These are phyloP conservation scores for Flueggea neowawraea DNA, from an alignment of 441 rosid genomes.

Conservation along the genomic window DNA sequence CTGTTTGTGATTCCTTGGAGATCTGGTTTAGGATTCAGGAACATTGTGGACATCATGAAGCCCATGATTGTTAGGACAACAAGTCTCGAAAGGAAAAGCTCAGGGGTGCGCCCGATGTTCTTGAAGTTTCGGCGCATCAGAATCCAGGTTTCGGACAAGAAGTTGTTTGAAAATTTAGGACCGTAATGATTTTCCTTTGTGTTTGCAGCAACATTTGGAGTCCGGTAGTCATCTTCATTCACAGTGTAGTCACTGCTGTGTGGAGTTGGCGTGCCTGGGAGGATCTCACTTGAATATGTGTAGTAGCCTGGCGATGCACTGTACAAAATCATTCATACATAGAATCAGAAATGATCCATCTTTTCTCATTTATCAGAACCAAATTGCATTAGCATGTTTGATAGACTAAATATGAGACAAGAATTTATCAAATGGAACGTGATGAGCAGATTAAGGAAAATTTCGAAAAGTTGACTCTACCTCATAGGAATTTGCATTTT, in stretches of 20 bases:
- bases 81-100: slow-evolving; percentile 66
- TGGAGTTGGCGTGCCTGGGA: slow-evolving; percentile 52
- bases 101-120: slow-evolving; percentile 58
- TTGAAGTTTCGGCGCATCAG: slow-evolving; percentile 64
- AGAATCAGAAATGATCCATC: too few species aligned
- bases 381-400: too few species aligned
- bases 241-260: slow-evolving; percentile 75
- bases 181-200: slow-evolving; percentile 5
- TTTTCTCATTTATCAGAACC: too few species aligned
- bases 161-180: slow-evolving; percentile 47
- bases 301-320: slow-evolving; percentile 50
- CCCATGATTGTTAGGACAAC: slow-evolving; percentile 64
- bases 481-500: slow-evolving; percentile 34
- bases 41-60: slow-evolving; percentile 71
- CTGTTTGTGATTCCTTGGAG: slow-evolving; percentile 59
- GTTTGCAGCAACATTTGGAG: slow-evolving; percentile 23
- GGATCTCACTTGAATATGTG: slow-evolving; percentile 37
- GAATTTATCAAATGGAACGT: too few species aligned
- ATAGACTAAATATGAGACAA: too few species aligned
- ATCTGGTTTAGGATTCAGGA: slow-evolving; percentile 34
- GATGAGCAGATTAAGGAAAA: too few species aligned
- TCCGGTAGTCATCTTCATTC: slow-evolving; percentile 56
- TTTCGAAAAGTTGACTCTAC: slow-evolving; percentile 13
- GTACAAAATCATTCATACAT: slow-evolving; percentile 11
- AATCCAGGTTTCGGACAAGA: slow-evolving; percentile 53